phyloP scores from a whole-genome alignment of 2,329 filamentous ascomycete species.

The Aureobasidium melanogenum region DNA sequence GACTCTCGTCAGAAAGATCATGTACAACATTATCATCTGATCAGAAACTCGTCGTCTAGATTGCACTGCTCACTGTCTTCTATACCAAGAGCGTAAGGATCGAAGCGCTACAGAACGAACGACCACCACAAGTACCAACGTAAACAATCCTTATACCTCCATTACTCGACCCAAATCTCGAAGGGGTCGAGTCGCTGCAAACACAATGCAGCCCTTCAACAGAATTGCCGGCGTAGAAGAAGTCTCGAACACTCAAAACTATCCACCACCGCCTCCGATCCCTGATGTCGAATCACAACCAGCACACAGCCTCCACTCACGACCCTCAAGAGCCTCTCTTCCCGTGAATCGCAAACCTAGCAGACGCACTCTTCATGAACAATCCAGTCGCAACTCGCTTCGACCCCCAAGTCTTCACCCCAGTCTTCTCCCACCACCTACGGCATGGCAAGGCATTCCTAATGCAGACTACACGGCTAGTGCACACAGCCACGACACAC shows the following conservation, averaged over 20 bases:
- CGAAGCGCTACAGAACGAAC: not conserved
- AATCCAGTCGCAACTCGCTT: constrained; percentile 22
- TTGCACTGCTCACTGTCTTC: not conserved
- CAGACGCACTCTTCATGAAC: constrained; percentile 23
- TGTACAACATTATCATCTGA: not conserved
- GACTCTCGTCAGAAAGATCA: not conserved
- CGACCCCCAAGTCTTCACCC: constrained; percentile 5
- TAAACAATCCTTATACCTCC: not conserved
- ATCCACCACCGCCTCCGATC: constrained; percentile 19
- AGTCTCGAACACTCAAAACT: constrained; percentile 17
- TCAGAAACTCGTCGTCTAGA: not conserved
- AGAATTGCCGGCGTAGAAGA: constrained; percentile 26
- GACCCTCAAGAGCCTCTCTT: constrained; percentile 24
- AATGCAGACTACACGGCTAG: constrained; percentile 8
- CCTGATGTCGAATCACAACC: constrained; percentile 16
- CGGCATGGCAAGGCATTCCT: not conserved
- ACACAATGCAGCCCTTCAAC: constrained; percentile 26
- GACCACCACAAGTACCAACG: not conserved
- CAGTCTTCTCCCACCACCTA: not conserved
- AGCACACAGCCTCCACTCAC: constrained; percentile 15
- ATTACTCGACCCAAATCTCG: too few relatives aligned
- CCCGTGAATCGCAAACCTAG: constrained; percentile 25
- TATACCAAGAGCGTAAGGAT: not conserved
- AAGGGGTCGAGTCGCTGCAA: not conserved
- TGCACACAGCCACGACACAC: constrained; percentile 33